Conservation (phyloP, 768 basidiomycete species). For the Macrolepiota dolichaula region DNA sequence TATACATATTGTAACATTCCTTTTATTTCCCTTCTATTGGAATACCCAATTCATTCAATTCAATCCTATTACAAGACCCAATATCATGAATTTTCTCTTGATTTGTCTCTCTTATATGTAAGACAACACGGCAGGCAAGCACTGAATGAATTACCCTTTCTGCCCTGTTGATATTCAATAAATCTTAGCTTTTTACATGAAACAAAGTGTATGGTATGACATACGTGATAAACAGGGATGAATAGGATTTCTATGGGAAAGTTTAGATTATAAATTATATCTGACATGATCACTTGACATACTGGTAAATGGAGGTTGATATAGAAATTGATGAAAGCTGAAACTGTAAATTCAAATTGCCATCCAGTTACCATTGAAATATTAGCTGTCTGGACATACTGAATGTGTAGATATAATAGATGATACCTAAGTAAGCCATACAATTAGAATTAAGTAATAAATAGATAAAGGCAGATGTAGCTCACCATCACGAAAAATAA, state of each 20-base stretch:
- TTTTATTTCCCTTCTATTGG: no score
- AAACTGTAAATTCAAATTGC: not conserved
- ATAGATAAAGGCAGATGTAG: no score
- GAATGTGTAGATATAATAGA: not conserved
- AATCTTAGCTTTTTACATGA: no score
- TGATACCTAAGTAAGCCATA: not conserved
- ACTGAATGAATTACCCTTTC: not conserved
- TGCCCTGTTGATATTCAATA: not conserved
- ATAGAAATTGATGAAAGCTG: not conserved
- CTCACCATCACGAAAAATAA: constrained; percentile 4
- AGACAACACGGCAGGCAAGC: constrained; percentile 1
- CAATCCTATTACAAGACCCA: no score
- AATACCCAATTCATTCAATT: no score
- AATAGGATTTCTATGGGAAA: not conserved
- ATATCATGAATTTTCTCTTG: not conserved
- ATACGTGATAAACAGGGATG: no score
- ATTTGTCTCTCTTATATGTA: constrained; percentile 4
- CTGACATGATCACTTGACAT: not conserved
- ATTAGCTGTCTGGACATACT: not conserved
- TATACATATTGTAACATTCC: no score
- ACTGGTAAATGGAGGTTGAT: not conserved
- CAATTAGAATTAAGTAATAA: no score
- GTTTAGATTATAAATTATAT: no score
- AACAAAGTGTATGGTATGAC: no score
- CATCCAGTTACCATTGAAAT: no score